Evolutionary conservation across 306 rosid genomes (phyloP).

Genomic region (Calophaca sinica): DNA sequence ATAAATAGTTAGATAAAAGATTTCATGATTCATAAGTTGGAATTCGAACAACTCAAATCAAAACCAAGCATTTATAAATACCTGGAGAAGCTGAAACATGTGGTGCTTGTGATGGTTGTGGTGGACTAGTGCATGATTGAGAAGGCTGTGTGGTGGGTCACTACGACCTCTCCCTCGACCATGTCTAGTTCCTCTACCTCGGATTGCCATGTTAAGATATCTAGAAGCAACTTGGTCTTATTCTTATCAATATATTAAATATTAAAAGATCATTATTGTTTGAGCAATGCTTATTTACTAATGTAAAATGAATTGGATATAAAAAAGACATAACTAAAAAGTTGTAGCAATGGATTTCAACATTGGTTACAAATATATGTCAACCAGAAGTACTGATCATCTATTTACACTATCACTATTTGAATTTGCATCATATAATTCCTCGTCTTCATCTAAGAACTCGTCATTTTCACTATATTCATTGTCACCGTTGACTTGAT

Average conservation of each 20-base stretch:
- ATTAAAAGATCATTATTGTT: not conserved
- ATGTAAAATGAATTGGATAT: not conserved
- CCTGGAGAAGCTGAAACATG: not conserved
- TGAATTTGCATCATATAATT: constrained; percentile 7
- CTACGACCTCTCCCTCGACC: constrained; percentile 10
- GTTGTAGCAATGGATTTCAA: too few relatives aligned
- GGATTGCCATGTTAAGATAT: not conserved
- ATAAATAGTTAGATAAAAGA: not conserved
- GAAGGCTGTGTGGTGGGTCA: not conserved
- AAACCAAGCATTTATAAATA: not conserved
- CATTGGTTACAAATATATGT: too few relatives aligned
- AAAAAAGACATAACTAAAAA: not conserved
- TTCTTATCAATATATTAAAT: not conserved
- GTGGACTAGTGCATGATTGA: not conserved
- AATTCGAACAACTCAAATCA: not conserved
- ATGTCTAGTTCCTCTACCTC: not conserved
- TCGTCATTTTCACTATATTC: too few relatives aligned
- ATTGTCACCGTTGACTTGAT: too few relatives aligned
- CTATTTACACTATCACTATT: too few relatives aligned
- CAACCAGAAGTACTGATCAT: too few relatives aligned
- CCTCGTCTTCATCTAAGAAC: too few relatives aligned
- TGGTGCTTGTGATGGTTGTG: not conserved
- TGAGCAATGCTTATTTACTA: not conserved
- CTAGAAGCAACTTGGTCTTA: constrained; percentile 1
- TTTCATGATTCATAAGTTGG: too few relatives aligned